Base-by-base conservation (phyloP, 352 stramenopile genomes). In the Lagenidium sp. region DNA sequence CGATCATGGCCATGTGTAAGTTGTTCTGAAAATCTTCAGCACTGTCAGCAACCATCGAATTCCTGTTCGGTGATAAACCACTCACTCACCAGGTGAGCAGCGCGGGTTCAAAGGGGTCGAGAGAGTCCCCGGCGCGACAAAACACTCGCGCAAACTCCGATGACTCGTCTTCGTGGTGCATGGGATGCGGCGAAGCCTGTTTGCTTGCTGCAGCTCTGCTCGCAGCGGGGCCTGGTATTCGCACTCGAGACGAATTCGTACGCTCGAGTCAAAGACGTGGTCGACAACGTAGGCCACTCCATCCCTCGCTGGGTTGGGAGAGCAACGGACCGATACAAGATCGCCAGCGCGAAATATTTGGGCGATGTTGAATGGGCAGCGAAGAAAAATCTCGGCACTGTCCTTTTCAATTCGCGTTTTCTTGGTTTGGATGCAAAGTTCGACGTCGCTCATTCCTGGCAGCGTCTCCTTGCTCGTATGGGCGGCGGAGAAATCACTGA, bases 401-500 rank as follows among this genome's bases (percentile, higher is more conserved):
- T 44, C 36, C 3, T 41, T 7, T 21, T 38, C n/a, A 6, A 52
- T 15, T 4, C 49, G 47, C n/a, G 49, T 57, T 12, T 23, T 37
- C 20, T 37, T 60, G 28, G 40, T 22, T 12, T 57, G 21, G 0
- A 68, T 24, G 6, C 42, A 32, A 22, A 68, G 52, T 18, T 55
- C 44, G 19, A 60, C 49, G 11, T 60, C 36, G 23, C 45, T 32
- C 6, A 4, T 6, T 1, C 28, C 31, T 4, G 41, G 18, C 10
- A 48, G 44, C 11, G 56, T 50, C 20, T 51, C 50, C 13, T 32
- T 23, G 12, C 29, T 55, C 20, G 36, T 44, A 42, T 47, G 55
- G 15, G 15, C 36, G 24, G 32, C 41, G 12, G 22, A 39, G 34
- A 63, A 74, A 26, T 78, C 66, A 4, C 49, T 57, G 47, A 75